Percentiles rank a stretch among this genome's conserved stretches.
These are phyloP conservation scores for Eucalyptus marginata DNA, from an alignment of 345 rosid genomes.

Conservation along the genomic window DNA sequence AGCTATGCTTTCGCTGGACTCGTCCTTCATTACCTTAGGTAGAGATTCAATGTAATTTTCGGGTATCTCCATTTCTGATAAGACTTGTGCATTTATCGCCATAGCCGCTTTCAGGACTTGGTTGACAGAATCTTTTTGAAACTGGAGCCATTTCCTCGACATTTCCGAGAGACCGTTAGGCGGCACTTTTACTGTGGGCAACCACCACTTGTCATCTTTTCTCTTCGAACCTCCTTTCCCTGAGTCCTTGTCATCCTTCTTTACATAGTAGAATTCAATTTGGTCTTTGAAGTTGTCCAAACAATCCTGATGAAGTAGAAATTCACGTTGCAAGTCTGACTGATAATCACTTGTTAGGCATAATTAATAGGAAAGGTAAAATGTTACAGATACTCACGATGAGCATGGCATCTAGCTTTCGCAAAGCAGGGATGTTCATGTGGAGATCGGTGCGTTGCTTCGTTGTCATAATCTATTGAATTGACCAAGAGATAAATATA, in stretches of 20 bases:
- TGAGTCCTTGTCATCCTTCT: slow-evolving; percentile 57
- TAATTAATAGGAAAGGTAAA: background rate
- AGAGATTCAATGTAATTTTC: slow-evolving; percentile 81
- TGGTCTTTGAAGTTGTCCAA: slow-evolving; percentile 72
- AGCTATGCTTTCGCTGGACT: background rate
- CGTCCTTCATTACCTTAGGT: slow-evolving; percentile 34
- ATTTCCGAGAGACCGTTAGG: slow-evolving; percentile 60
- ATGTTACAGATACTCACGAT: slow-evolving; percentile 30
- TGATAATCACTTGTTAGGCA: background rate
- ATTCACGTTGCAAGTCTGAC: background rate
- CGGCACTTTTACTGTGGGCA: slow-evolving; percentile 72
- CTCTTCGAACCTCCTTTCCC: slow-evolving; percentile 32
- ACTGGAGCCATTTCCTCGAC: slow-evolving; percentile 57
- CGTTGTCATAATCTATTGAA: slow-evolving; percentile 65
- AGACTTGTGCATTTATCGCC: slow-evolving; percentile 87
- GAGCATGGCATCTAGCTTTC: slow-evolving; percentile 94
- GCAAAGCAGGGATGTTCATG: slow-evolving; percentile 86
- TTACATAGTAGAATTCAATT: slow-evolving; percentile 53
- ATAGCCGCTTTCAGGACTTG: slow-evolving; percentile 94
- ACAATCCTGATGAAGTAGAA: slow-evolving; percentile 37
- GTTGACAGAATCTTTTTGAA: slow-evolving; percentile 77
- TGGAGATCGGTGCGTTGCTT: slow-evolving; percentile 77
- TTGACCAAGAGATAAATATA: background rate
- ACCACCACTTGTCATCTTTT: slow-evolving; percentile 89
- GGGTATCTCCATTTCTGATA: slow-evolving; percentile 83